Conservation (phyloP, 169 alveolate genomes). For the Cryptosporidium andersoni region DNA sequence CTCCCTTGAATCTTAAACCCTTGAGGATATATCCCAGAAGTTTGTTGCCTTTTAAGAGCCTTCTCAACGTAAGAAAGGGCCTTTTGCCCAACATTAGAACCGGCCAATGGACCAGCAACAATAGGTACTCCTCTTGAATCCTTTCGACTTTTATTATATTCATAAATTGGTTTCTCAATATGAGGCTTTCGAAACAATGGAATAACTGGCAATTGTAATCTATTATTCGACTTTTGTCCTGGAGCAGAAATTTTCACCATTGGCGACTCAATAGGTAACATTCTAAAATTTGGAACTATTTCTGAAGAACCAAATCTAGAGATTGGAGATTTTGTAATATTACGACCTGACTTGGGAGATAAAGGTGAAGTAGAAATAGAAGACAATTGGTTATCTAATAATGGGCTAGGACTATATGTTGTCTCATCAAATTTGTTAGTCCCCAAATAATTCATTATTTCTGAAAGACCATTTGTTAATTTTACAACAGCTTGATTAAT, state of each 20-base stretch:
- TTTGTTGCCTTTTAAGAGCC: conserved; percentile 46
- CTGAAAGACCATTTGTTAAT: not conserved
- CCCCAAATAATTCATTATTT: not conserved
- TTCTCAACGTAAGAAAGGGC: conserved; percentile 59
- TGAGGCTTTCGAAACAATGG: conserved; percentile 28
- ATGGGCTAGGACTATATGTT: too few relatives aligned
- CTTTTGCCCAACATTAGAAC: conserved; percentile 45
- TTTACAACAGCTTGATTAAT: conserved; percentile 17
- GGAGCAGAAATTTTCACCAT: conserved; percentile 32
- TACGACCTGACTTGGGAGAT: too few relatives aligned
- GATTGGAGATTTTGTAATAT: not conserved
- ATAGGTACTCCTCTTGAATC: conserved; percentile 69
- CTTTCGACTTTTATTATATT: conserved; percentile 13
- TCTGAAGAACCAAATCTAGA: not conserved
- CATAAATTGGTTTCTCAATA: not conserved
- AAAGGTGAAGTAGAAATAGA: too few relatives aligned
- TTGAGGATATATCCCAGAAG: conserved; percentile 41
- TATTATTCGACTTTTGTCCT: conserved; percentile 14
- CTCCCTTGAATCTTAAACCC: conserved; percentile 40
- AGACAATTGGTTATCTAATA: too few relatives aligned
- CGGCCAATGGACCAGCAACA: conserved; percentile 55
- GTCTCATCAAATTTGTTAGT: too few relatives aligned
- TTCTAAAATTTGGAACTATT: not conserved
- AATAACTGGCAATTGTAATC: conserved; percentile 36
- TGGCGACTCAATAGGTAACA: conserved; percentile 18